phyloP scores from a whole-genome alignment of 2,329 filamentous ascomycete genomes.

The Diaporthe ilicicola region DNA sequence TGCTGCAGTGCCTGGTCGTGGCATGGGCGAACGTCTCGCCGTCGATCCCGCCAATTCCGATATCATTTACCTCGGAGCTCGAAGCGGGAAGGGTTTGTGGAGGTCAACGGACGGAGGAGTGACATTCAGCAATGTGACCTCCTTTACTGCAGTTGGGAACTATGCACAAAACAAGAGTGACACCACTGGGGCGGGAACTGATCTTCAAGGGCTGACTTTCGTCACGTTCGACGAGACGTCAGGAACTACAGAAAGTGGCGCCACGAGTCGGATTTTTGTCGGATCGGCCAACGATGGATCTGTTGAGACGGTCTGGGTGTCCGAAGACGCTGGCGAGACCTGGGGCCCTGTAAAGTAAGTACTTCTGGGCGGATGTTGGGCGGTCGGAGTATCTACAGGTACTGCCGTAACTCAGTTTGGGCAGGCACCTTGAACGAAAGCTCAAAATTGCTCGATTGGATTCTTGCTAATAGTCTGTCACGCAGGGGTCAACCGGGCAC shows the following conservation, averaged over 20 bases:
- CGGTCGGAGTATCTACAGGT: too few species aligned
- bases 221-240: constrained; percentile 65
- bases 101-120: constrained; percentile 63
- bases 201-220: constrained; percentile 59
- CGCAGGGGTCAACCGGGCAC: constrained; percentile 47
- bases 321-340: constrained; percentile 60
- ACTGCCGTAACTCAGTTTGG: neutral
- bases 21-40: constrained; percentile 65
- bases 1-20: constrained; percentile 68
- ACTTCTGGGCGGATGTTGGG: neutral
- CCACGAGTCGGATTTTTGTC: constrained; percentile 64
- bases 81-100: constrained; percentile 66
- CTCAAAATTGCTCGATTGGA: neutral
- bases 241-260: constrained; percentile 46
- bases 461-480: neutral
- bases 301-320: constrained; percentile 59
- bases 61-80: constrained; percentile 65
- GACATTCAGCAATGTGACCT: constrained; percentile 60
- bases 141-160: constrained; percentile 60
- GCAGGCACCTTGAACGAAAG: neutral
- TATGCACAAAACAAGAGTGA: constrained; percentile 55
- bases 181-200: constrained; percentile 51
- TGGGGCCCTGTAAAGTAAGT: constrained; percentile 53
- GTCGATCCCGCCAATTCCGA: constrained; percentile 65
- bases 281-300: constrained; percentile 61